Evolutionary conservation across 1,139 yeast genomes (phyloP).

Genomic region (Wickerhamomyces sp.): DNA sequence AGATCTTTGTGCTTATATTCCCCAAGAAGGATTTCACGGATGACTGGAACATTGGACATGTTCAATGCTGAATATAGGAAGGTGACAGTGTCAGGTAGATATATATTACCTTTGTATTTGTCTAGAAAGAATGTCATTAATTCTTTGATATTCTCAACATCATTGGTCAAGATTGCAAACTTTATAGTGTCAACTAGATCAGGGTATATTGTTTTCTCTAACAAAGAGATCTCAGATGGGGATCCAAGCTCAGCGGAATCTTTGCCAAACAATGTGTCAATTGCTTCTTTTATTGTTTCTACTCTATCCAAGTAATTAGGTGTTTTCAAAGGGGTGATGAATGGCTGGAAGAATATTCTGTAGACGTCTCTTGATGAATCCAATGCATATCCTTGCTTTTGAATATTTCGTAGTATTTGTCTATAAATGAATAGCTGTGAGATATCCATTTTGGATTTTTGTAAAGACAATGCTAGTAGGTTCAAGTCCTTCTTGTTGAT

Average conservation of each 20-base stretch:
- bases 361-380: not conserved
- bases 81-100: conserved; percentile 15
- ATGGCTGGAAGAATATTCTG: not conserved
- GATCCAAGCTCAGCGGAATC: too few species aligned
- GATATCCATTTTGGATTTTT: not conserved
- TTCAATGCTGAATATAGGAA: conserved; percentile 9
- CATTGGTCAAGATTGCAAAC: conserved; percentile 7
- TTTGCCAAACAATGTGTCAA: not conserved
- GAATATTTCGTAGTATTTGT: not conserved
- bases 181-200: conserved; percentile 12
- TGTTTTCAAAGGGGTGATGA: not conserved
- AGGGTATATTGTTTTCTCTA: conserved; percentile 10
- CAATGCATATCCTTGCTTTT: not conserved
- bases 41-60: conserved; percentile 1
- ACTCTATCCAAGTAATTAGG: conserved; percentile 2
- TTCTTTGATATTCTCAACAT: conserved; percentile 7
- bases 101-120: conserved; percentile 6
- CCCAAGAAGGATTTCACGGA: not conserved
- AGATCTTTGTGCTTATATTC: conserved; percentile 1
- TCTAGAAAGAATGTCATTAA: conserved; percentile 6
- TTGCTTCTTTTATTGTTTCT: not conserved
- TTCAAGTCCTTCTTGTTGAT: not conserved
- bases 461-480: not conserved
- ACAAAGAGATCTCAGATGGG: not conserved
- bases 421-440: not conserved